phyloP scores from a whole-genome alignment of 2,329 filamentous ascomycete species.

The Escovopsis sp. region DNA sequence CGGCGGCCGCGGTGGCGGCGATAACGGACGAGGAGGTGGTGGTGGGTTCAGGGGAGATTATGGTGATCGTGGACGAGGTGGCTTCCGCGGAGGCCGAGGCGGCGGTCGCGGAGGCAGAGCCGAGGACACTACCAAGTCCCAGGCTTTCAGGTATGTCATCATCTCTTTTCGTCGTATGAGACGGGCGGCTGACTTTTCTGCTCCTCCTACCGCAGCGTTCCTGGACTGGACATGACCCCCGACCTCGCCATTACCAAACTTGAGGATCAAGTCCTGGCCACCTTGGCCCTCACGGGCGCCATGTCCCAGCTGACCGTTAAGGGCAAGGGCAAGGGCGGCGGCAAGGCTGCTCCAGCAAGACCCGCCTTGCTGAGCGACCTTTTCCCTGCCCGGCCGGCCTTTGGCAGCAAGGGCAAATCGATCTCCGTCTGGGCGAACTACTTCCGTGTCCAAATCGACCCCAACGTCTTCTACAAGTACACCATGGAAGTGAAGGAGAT shows the following conservation, averaged over 20 bases:
- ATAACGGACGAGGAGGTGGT: conserved; percentile 9
- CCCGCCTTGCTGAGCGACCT: conserved; percentile 9
- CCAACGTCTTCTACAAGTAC: conserved; percentile 29
- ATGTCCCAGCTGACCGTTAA: conserved; percentile 21
- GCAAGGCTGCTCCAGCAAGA: conserved; percentile 4
- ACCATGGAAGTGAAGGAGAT: conserved; percentile 23
- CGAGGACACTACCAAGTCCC: conserved; percentile 10
- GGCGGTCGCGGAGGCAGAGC: conserved; percentile 12
- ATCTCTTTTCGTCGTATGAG: not conserved
- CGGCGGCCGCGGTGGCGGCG: conserved; percentile 4
- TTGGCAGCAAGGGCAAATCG: conserved; percentile 26
- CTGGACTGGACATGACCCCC: conserved; percentile 8
- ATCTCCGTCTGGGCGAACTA: conserved; percentile 41
- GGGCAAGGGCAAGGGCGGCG: conserved; percentile 6
- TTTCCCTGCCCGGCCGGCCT: conserved; percentile 35
- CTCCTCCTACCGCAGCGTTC: conserved; percentile 10
- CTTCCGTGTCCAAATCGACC: conserved; percentile 28
- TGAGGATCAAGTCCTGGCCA: conserved; percentile 25
- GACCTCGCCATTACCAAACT: conserved; percentile 19
- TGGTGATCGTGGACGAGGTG: conserved; percentile 6
- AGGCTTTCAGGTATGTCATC: conserved; percentile 8
- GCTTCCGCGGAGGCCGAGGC: conserved; percentile 7
- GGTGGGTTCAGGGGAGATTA: conserved; percentile 9
- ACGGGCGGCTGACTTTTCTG: not conserved
- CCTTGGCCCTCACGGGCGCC: conserved; percentile 18